phyloP scores from a whole-genome alignment of 1,284 basidiomycete species.

The Apiotrichum veenhuisii region DNA sequence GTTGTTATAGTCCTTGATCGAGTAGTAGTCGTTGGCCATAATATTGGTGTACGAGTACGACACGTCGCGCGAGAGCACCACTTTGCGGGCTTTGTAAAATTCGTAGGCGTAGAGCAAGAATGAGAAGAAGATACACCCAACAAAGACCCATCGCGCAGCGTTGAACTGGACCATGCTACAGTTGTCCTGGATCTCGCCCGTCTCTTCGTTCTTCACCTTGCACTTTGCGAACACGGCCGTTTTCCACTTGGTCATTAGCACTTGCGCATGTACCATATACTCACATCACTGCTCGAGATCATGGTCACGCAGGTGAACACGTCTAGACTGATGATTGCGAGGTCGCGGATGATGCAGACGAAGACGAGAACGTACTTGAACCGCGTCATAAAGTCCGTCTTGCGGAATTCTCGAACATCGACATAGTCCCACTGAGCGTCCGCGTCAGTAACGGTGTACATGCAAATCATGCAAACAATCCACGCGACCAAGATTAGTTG shows the following conservation, averaged over 20 bases:
- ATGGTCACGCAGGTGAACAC: conserved; percentile 96
- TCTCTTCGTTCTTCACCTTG: conserved; percentile 51
- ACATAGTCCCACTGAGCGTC: conserved; percentile 90
- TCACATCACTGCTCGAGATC: conserved; percentile 68
- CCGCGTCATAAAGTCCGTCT: conserved; percentile 79
- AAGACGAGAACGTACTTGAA: conserved; percentile 91
- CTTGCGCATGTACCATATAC: background rate
- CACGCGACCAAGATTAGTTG: no score
- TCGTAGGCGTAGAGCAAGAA: conserved; percentile 92
- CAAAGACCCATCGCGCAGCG: conserved; percentile 92
- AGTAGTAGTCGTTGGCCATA: conserved; percentile 94
- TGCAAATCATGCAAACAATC: no score
- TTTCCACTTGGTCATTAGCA: background rate
- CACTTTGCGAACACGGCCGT: background rate
- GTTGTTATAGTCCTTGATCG: conserved; percentile 87
- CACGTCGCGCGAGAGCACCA: conserved; percentile 91
- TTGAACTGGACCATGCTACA: conserved; percentile 81
- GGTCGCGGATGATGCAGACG: conserved; percentile 84
- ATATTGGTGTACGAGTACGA: conserved; percentile 96
- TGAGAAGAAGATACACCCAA: conserved; percentile 95
- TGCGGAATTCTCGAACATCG: conserved; percentile 80
- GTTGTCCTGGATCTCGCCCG: conserved; percentile 67
- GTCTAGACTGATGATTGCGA: conserved; percentile 94
- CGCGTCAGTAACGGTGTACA: no score
- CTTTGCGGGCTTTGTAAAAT: conserved; percentile 83